phyloP scores from a whole-genome alignment of 2,329 filamentous ascomycete species.

The Purpureocillium lavendulum region DNA sequence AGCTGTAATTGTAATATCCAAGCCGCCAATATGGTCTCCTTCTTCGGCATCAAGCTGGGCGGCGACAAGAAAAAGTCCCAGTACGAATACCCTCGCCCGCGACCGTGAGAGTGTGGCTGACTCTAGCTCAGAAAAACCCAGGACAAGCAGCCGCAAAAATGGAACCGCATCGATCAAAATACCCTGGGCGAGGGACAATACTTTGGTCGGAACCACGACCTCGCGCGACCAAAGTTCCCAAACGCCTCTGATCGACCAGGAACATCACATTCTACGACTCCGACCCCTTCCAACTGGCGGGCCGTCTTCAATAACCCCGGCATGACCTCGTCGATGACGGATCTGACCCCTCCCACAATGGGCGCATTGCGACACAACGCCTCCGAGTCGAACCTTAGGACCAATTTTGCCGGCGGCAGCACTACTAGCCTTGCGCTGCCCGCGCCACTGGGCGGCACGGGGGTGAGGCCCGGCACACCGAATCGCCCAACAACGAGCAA shows the following conservation, averaged over 20 bases:
- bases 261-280: slow-evolving; percentile 26
- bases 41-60: slow-evolving; percentile 49
- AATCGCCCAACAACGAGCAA: slow-evolving; percentile 18
- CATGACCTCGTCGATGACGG: slow-evolving; percentile 35
- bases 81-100: slow-evolving; percentile 18
- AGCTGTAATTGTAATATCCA: too few relatives aligned
- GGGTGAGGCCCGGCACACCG: slow-evolving; percentile 17
- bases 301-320: slow-evolving; percentile 27
- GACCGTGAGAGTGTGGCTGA: too few relatives aligned
- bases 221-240: slow-evolving; percentile 24
- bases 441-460: slow-evolving; percentile 20
- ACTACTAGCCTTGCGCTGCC: slow-evolving; percentile 25
- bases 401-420: slow-evolving; percentile 22
- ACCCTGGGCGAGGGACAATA: slow-evolving; percentile 24
- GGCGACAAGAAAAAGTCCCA: slow-evolving; percentile 49
- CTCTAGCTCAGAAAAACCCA: slow-evolving; percentile 10
- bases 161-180: slow-evolving; percentile 25
- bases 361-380: slow-evolving; percentile 21
- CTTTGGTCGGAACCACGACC: slow-evolving; percentile 23
- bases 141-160: slow-evolving; percentile 14
- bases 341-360: slow-evolving; percentile 26
- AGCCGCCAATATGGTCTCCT: slow-evolving; percentile 41
- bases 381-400: slow-evolving; percentile 28
- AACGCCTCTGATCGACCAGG: slow-evolving; percentile 24
- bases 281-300: slow-evolving; percentile 16